Evolutionary conservation across 2,329 filamentous ascomycete genomes (phyloP), one percentile per base, ranked within the genome.

Genomic region (Fusarium sp.): DNA sequence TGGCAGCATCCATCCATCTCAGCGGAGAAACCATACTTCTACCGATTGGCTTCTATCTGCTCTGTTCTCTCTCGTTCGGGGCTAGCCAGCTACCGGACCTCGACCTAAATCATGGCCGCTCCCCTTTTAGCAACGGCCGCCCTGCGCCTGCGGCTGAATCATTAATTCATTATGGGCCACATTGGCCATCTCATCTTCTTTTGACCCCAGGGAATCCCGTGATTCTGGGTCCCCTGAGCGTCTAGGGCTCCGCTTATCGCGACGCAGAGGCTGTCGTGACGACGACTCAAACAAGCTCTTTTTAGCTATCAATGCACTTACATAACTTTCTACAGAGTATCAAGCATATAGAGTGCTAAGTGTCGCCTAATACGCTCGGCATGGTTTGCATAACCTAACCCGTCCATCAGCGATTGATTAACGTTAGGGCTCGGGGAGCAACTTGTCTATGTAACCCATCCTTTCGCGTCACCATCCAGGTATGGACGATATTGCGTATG

Each of bases 131-230:
- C 36, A 52, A 61, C 58, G 54, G 42, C 51, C 59, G 53, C 48
- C 42, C 56, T 58, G 53, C 46, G 38, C 39, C 40, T 59, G 59
- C 67, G 61, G 64, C 61, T 66, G 54, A 59, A 55, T 54, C 50
- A 53, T 59, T 32, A 32, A 59, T 53, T 54, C 50, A 53, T 40
- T 54, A 47, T 52, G 55, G 49, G 44, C 40, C 47, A 47, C 43
- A 47, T 47, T 53, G 64, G 41, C 41, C 56, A 42, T 55, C 40
- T 50, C 55, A 64, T 58, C 46, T 64, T 65, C 53, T 56, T 39
- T 52, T 19, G 19, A 48, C 40, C 41, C 32, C 24, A 42, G 41
- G 35, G 15, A 41, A 49, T 59, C 64, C 51, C 56, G 42, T 64
- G 39, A 65, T 53, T 19, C 29, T 43, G 36, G 9, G 24, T 22